phyloP scores from a whole-genome alignment of 2,329 filamentous ascomycete species.

The Fusarium nodosum region DNA sequence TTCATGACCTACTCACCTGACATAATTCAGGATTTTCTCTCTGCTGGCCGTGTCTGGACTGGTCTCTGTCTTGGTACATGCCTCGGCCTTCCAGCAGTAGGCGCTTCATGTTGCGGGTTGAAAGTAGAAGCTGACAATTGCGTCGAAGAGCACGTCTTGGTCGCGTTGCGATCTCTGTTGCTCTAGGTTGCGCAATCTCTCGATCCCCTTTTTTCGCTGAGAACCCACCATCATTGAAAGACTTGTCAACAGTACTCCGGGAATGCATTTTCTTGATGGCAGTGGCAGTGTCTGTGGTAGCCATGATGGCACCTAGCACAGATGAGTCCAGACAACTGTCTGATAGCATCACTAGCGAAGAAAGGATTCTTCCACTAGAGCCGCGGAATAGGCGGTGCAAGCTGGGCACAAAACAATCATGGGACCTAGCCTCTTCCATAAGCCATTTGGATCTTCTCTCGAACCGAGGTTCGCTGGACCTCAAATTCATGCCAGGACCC shows the following conservation, averaged over 20 bases:
- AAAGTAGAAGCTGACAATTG: conserved; percentile 33
- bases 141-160: conserved; percentile 36
- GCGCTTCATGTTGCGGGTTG: conserved; percentile 3
- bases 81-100: conserved; percentile 39
- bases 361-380: background rate
- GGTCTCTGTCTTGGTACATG: conserved; percentile 29
- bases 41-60: conserved; percentile 33
- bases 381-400: conserved; percentile 3
- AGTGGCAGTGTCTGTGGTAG: conserved; percentile 18
- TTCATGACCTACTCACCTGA: conserved; percentile 21
- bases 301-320: conserved; percentile 8
- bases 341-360: conserved; percentile 22
- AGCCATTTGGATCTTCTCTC: conserved; percentile 17
- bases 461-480: conserved; percentile 15
- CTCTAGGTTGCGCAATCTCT: conserved; percentile 21
- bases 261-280: conserved; percentile 27
- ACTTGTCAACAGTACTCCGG: conserved; percentile 29
- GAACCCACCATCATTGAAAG: conserved; percentile 5
- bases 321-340: conserved; percentile 1
- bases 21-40: conserved; percentile 22
- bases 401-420: conserved; percentile 12
- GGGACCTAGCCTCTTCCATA: conserved; percentile 13
- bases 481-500: conserved; percentile 33
- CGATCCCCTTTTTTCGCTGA: conserved; percentile 7
- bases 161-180: conserved; percentile 19